These are phyloP conservation scores for Fusarium buxicola DNA, from an alignment of 2,329 filamentous ascomycete genomes.

Conservation along the genomic window DNA sequence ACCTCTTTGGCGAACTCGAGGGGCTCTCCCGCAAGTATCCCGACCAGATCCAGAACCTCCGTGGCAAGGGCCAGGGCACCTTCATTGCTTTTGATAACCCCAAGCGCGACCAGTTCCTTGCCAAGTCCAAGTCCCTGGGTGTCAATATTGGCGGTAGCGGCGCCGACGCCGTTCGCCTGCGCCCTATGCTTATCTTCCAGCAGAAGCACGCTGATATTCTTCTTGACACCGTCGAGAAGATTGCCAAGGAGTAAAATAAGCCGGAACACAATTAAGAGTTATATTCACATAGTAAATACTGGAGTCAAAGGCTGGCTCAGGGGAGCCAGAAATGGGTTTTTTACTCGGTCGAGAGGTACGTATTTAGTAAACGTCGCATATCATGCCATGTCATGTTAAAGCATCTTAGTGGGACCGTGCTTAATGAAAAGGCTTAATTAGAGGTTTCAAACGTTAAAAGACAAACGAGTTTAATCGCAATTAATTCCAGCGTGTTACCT, in stretches of 20 bases:
- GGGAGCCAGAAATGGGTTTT: constrained; percentile 4
- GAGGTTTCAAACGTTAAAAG: not conserved
- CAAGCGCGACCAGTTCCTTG: constrained; percentile 81
- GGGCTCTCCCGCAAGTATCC: constrained; percentile 77
- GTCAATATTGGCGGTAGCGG: constrained; percentile 91
- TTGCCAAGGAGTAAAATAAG: constrained; percentile 62
- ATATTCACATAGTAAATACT: not conserved
- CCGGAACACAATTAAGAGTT: not conserved
- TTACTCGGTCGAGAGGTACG: constrained; percentile 17
- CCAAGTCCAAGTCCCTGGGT: constrained; percentile 81
- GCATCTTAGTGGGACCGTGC: not conserved
- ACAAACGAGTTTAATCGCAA: constrained; percentile 11
- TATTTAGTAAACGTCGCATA: constrained; percentile 11
- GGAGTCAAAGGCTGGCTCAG: constrained; percentile 27
- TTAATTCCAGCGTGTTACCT: constrained; percentile 13
- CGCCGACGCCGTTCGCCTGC: constrained; percentile 77
- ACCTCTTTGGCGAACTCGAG: constrained; percentile 79
- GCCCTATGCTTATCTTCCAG: constrained; percentile 95
- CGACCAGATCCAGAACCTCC: constrained; percentile 81
- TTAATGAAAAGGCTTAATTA: constrained; percentile 3
- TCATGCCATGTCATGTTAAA: no score
- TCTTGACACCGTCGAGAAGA: constrained; percentile 81
- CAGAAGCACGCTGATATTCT: constrained; percentile 90
- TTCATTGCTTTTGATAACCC: constrained; percentile 94
- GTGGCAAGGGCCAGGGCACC: constrained; percentile 88